Conservation (phyloP, 345 rosid genomes). For the Reutealis trisperma region DNA sequence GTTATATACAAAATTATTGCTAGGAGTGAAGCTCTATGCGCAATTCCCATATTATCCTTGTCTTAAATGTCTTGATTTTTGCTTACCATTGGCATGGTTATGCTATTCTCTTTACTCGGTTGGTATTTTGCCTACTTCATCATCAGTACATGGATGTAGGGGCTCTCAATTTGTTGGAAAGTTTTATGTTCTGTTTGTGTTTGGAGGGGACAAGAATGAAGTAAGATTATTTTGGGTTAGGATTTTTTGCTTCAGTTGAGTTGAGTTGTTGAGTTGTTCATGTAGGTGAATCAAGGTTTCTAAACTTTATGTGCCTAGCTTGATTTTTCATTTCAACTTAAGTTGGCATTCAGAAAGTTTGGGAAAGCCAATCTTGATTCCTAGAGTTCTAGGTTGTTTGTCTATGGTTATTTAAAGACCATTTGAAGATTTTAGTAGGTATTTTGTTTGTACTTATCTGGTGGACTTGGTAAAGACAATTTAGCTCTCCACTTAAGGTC, state of each 20-base stretch:
- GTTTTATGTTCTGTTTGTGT: too few relatives aligned
- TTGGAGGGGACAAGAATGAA: not conserved
- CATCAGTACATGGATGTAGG: not conserved
- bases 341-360: not conserved
- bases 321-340: not conserved
- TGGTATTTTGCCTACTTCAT: not conserved
- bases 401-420: too few relatives aligned
- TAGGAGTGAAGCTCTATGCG: not conserved
- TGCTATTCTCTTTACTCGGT: not conserved
- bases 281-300: too few relatives aligned
- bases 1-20: not conserved
- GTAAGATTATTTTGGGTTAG: not conserved
- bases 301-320: not conserved
- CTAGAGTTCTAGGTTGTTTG: not conserved
- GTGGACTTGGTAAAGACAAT: not conserved
- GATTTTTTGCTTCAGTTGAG: not conserved
- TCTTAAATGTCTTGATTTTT: not conserved
- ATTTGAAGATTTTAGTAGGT: not conserved
- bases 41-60: not conserved
- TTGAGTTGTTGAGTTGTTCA: too few relatives aligned
- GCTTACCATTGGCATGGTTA: not conserved
- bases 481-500: not conserved
- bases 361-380: not conserved
- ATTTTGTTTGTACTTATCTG: not conserved
- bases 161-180: not conserved